Conservation (phyloP, 352 stramenopile species). For the Phytophthora ramorum region DNA sequence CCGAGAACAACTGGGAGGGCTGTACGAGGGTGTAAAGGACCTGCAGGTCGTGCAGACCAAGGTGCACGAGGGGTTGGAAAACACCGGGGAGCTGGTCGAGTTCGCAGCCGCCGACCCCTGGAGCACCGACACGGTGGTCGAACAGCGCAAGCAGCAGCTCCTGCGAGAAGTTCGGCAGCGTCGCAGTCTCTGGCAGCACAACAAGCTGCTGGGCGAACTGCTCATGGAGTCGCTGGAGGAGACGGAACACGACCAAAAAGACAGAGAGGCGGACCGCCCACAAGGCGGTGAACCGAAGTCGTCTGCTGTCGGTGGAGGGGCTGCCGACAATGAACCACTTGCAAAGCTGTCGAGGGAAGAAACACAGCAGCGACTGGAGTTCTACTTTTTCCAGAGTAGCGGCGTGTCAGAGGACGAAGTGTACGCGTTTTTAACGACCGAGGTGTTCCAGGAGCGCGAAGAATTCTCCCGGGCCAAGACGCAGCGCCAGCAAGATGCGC, state of each 20-base stretch:
- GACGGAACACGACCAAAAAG: constrained; percentile 32
- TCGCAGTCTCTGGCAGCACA: constrained; percentile 58
- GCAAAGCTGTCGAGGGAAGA: constrained; percentile 43
- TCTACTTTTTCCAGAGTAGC: constrained; percentile 46
- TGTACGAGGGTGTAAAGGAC: constrained; percentile 52
- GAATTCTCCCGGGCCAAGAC: constrained; percentile 33
- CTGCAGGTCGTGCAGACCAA: constrained; percentile 53
- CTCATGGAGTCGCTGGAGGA: constrained; percentile 49
- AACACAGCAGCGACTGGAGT: constrained; percentile 48
- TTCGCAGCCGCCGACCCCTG: constrained; percentile 42
- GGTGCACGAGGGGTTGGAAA: constrained; percentile 42
- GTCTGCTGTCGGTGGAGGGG: constrained; percentile 12
- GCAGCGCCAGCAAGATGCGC: constrained; percentile 27
- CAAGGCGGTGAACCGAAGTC: constrained; percentile 17
- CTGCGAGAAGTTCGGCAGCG: constrained; percentile 44
- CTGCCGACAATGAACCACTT: constrained; percentile 19
- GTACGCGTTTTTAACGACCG: constrained; percentile 38
- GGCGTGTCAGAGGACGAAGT: constrained; percentile 44
- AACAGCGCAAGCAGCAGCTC: constrained; percentile 38
- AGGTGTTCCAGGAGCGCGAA: constrained; percentile 43
- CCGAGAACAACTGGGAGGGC: constrained; percentile 32
- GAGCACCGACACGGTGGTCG: constrained; percentile 33
- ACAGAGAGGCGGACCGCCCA: constrained; percentile 16
- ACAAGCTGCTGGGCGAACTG: constrained; percentile 56
- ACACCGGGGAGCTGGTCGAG: constrained; percentile 44